Percentiles rank a stretch among this genome's conserved stretches.
Evolutionary conservation across 108 stramenopile species (phyloP).

Genomic region (Thalassiosira profunda): DNA sequence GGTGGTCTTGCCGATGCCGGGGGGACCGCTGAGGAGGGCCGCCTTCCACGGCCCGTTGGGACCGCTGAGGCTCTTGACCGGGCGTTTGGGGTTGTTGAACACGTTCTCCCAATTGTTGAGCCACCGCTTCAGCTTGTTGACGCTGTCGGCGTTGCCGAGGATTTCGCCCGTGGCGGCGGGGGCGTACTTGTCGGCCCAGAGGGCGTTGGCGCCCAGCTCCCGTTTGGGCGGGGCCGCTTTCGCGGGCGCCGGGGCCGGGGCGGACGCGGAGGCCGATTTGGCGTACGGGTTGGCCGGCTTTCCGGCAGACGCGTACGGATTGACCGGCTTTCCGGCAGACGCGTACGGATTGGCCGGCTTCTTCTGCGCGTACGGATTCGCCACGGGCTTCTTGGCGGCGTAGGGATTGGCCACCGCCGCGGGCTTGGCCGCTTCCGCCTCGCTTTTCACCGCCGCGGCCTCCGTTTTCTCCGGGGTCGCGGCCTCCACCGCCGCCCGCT

Average conservation of each 20-base stretch:
- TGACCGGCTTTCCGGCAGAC: not conserved
- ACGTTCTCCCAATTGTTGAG: constrained; percentile 85
- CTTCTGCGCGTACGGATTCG: not conserved
- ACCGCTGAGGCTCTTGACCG: constrained; percentile 24
- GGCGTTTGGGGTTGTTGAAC: constrained; percentile 62
- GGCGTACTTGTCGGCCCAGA: constrained; percentile 97
- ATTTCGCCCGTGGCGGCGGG: constrained; percentile 72
- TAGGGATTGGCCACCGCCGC: constrained; percentile 44
- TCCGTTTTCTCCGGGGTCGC: not conserved
- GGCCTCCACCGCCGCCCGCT: constrained; percentile 5
- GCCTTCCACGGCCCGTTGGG: constrained; percentile 82
- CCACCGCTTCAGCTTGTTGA: constrained; percentile 65
- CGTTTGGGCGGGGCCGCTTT: too few relatives aligned
- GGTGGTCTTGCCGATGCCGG: constrained; percentile 96
- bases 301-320: constrained; percentile 18
- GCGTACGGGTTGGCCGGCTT: constrained; percentile 24
- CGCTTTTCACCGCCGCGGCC: not conserved
- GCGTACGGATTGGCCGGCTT: not conserved
- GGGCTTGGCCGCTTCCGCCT: not conserved
- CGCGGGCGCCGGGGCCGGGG: too few relatives aligned
- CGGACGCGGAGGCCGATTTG: constrained; percentile 17
- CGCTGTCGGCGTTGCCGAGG: constrained; percentile 78
- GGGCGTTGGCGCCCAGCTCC: constrained; percentile 33
- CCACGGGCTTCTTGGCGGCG: constrained; percentile 8
- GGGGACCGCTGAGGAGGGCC: constrained; percentile 96